Evolutionary conservation across 2,329 filamentous ascomycete species (phyloP).

Genomic region (Fusarium sp.): DNA sequence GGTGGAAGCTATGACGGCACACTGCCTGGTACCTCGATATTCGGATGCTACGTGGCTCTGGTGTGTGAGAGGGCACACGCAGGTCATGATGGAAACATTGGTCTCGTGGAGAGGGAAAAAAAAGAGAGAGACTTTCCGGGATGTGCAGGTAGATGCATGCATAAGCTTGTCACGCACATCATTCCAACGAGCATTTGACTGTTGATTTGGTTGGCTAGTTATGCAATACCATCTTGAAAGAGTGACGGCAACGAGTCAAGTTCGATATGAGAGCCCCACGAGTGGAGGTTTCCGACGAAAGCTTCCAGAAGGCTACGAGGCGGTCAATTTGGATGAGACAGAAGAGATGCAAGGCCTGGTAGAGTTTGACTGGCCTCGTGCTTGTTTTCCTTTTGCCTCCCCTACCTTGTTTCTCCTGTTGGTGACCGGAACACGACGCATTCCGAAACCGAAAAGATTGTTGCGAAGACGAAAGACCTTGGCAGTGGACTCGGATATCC

Average conservation of each 20-base stretch:
- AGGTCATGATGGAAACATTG: not conserved
- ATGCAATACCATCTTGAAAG: not conserved
- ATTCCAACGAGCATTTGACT: slow-evolving; percentile 13
- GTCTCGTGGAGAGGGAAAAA: slow-evolving; percentile 7
- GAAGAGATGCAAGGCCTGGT: slow-evolving; percentile 4
- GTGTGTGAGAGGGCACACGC: not conserved
- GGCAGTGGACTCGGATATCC: not conserved
- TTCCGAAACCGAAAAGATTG: not conserved
- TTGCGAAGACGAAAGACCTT: not conserved
- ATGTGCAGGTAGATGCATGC: slow-evolving; percentile 9
- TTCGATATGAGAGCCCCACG: slow-evolving; percentile 17
- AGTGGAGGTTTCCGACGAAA: slow-evolving; percentile 19
- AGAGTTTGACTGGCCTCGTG: not conserved
- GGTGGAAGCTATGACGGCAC: not conserved
- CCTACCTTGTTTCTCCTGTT: not conserved
- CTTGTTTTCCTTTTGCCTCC: slow-evolving; percentile 1
- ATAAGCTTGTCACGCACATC: slow-evolving; percentile 21
- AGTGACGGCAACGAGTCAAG: slow-evolving; percentile 23
- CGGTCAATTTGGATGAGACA: slow-evolving; percentile 20
- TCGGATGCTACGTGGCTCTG: not conserved
- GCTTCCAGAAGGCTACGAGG: slow-evolving; percentile 33
- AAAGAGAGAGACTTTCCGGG: not conserved
- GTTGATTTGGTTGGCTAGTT: not conserved
- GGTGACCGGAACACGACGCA: not conserved
- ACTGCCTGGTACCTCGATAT: not conserved